Evolutionary conservation across 805 yeast species (phyloP).

Genomic region (Metschnikowia shivogae): DNA sequence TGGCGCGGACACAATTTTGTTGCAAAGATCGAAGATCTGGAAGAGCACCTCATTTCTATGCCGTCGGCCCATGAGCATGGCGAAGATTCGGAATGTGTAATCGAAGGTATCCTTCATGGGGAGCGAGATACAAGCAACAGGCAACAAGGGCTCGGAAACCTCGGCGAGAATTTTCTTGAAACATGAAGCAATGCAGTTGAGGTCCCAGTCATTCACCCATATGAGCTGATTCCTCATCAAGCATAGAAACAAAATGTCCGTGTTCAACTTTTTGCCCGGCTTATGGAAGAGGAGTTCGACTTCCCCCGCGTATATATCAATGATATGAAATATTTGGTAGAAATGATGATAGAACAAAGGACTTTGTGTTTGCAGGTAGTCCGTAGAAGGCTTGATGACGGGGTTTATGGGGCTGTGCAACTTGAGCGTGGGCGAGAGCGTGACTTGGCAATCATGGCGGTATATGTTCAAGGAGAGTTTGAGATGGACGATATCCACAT

Average conservation of each 20-base stretch:
- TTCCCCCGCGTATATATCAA: constrained; percentile 39
- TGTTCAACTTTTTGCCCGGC: constrained; percentile 50
- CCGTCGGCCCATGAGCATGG: constrained; percentile 27
- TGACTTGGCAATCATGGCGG: constrained; percentile 51
- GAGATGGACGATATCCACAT: constrained; percentile 70
- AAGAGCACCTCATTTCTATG: constrained; percentile 31
- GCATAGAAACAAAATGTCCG: constrained; percentile 46
- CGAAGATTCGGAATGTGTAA: constrained; percentile 38
- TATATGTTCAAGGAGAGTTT: constrained; percentile 76
- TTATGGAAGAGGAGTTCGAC: constrained; percentile 49
- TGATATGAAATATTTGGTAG: constrained; percentile 49
- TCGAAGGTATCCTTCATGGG: constrained; percentile 51
- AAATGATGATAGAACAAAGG: constrained; percentile 37
- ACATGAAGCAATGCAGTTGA: constrained; percentile 46
- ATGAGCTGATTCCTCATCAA: constrained; percentile 52
- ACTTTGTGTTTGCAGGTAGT: constrained; percentile 14
- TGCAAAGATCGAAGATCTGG: constrained; percentile 40
- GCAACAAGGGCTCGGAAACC: constrained; percentile 52
- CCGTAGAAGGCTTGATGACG: constrained; percentile 21
- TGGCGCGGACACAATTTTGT: constrained; percentile 33
- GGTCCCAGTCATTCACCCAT: constrained; percentile 54
- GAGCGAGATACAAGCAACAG: constrained; percentile 43
- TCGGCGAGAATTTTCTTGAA: constrained; percentile 47
- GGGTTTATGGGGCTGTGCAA: constrained; percentile 15
- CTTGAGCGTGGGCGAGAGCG: constrained; percentile 11